Evolutionary conservation across 2,329 filamentous ascomycete genomes (phyloP).

Genomic region (Clarireedia homoeocarpa): DNA sequence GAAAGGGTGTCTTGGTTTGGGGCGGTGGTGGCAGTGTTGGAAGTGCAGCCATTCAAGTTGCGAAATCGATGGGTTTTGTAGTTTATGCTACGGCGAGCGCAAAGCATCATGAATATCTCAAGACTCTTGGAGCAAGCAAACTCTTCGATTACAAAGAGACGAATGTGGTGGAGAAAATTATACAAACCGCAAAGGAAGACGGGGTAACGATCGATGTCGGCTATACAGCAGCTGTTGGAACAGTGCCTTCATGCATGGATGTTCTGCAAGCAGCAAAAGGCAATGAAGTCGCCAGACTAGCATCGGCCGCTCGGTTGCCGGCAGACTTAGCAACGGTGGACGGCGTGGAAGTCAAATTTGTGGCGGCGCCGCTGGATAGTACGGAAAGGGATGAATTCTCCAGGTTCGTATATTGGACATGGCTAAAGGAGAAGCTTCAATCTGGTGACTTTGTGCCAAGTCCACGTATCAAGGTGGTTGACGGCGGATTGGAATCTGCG

Average conservation of each 20-base stretch:
- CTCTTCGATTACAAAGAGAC: constrained; percentile 18
- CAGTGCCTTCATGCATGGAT: constrained; percentile 34
- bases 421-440: constrained; percentile 20
- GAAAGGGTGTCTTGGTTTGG: constrained; percentile 22
- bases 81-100: constrained; percentile 31
- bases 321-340: constrained; percentile 29
- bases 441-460: constrained; percentile 26
- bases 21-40: constrained; percentile 18
- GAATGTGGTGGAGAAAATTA: constrained; percentile 21
- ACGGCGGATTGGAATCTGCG: constrained; percentile 29
- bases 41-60: constrained; percentile 35
- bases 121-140: constrained; percentile 13
- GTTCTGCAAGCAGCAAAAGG: constrained; percentile 46
- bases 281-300: constrained; percentile 39
- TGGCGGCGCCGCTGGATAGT: constrained; percentile 42
- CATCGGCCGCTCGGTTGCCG: constrained; percentile 47
- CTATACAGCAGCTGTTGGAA: constrained; percentile 5
- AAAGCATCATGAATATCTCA: constrained; percentile 17
- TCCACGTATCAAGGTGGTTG: constrained; percentile 33
- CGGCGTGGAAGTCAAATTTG: not conserved
- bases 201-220: constrained; percentile 3
- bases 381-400: constrained; percentile 30
- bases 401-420: constrained; percentile 15
- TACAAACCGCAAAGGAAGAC: constrained; percentile 17
- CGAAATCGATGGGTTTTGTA: constrained; percentile 32